These are phyloP conservation scores for Trichocladium antarcticum DNA, from an alignment of 495 filamentous ascomycete genomes.

Conservation along the genomic window DNA sequence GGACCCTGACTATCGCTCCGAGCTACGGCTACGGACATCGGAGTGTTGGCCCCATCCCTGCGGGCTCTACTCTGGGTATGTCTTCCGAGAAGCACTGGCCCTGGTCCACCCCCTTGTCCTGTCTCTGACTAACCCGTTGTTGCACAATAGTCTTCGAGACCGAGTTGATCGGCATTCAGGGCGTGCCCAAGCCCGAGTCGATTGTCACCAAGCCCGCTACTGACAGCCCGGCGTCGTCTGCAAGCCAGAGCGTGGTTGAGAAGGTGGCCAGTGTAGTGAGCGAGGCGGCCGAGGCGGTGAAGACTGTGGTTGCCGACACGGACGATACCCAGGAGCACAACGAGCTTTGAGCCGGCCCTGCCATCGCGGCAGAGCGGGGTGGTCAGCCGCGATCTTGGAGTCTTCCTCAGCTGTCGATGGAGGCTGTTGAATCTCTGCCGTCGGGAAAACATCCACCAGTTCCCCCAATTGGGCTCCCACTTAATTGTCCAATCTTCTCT, in stretches of 20 bases:
- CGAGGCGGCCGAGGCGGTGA: slow-evolving; percentile 36
- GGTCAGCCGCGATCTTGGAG: too few relatives aligned
- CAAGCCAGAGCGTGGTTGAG: slow-evolving; percentile 34
- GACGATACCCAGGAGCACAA: slow-evolving; percentile 44
- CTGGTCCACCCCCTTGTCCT: neutral
- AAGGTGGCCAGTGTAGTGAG: slow-evolving; percentile 35
- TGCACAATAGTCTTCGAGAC: slow-evolving; percentile 67
- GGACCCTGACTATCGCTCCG: slow-evolving; percentile 80
- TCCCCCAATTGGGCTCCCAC: too few relatives aligned
- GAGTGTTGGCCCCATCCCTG: slow-evolving; percentile 66
- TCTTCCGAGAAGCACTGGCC: neutral
- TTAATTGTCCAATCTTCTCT: too few relatives aligned
- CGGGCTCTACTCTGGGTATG: slow-evolving; percentile 58
- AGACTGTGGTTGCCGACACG: slow-evolving; percentile 37
- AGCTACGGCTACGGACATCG: slow-evolving; percentile 72
- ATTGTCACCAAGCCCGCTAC: slow-evolving; percentile 35
- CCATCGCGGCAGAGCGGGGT: too few relatives aligned
- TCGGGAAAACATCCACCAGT: too few relatives aligned
- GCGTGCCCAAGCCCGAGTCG: slow-evolving; percentile 50
- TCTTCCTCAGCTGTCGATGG: too few relatives aligned
- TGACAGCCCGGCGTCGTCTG: slow-evolving; percentile 16
- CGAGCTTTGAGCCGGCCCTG: slow-evolving; percentile 32
- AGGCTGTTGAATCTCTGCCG: too few relatives aligned
- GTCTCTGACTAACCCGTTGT: slow-evolving; percentile 17
- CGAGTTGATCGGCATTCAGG: slow-evolving; percentile 76